phyloP scores from a whole-genome alignment of 1,284 basidiomycete species.

The Moesziomyces sp. region DNA sequence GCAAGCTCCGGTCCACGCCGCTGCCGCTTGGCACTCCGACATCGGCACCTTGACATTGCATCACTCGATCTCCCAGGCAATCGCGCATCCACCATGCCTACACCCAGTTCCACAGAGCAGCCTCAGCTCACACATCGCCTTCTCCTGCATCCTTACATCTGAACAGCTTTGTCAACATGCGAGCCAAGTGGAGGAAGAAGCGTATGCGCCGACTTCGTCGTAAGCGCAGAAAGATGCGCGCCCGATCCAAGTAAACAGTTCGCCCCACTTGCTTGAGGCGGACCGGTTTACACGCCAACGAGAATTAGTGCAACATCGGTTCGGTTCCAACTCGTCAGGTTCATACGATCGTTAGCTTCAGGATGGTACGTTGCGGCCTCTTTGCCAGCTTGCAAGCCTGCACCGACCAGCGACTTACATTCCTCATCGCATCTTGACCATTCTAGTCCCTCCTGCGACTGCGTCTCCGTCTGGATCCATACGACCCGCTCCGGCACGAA shows the following conservation, averaged over 20 bases:
- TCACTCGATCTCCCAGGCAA: neutral
- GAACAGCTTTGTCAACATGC: slow-evolving; percentile 58
- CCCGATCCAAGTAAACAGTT: slow-evolving; percentile 64
- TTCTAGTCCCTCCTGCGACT: slow-evolving; percentile 25
- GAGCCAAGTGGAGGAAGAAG: slow-evolving; percentile 67
- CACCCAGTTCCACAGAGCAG: neutral
- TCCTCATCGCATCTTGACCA: neutral
- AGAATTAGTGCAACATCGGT: slow-evolving; percentile 21
- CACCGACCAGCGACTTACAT: neutral
- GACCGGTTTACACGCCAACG: slow-evolving; percentile 30
- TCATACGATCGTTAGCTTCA: slow-evolving; percentile 16
- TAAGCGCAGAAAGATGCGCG: slow-evolving; percentile 67
- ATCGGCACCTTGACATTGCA: neutral
- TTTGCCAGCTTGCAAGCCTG: neutral
- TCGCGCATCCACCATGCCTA: neutral
- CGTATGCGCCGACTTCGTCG: slow-evolving; percentile 66
- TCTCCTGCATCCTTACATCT: slow-evolving; percentile 1
- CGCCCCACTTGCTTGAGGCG: slow-evolving; percentile 9
- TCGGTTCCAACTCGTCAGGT: slow-evolving; percentile 15
- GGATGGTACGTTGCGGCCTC: slow-evolving; percentile 27
- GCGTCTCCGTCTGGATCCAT: slow-evolving; percentile 1
- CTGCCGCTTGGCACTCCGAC: neutral
- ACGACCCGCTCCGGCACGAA: slow-evolving; percentile 23
- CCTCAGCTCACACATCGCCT: slow-evolving; percentile 21
- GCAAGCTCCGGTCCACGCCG: too few species aligned